These are phyloP conservation scores for Musa itinerans DNA, from an alignment of 176 grass and related monocot genomes.

Conservation along the genomic window DNA sequence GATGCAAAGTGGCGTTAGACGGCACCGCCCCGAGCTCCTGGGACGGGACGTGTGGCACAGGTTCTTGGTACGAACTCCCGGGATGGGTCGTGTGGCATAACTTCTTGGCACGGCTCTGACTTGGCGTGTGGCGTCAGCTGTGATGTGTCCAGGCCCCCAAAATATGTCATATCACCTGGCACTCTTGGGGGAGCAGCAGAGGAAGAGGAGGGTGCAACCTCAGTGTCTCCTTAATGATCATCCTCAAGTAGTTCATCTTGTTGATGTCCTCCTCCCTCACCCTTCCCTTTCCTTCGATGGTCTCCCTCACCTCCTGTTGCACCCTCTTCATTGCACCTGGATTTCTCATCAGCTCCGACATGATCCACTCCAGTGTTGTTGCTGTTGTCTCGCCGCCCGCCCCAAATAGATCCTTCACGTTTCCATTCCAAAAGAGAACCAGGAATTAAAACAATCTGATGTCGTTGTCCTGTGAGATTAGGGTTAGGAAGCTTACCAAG, in stretches of 20 bases:
- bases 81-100: too few species aligned
- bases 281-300: neutral
- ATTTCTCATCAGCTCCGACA: conserved; percentile 27
- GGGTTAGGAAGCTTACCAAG: neutral
- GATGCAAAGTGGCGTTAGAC: too few species aligned
- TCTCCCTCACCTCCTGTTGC: conserved; percentile 4
- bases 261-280: conserved; percentile 11
- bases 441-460: neutral
- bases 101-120: too few species aligned
- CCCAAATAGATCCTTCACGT: conserved; percentile 25
- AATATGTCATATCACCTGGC: too few species aligned
- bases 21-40: too few species aligned
- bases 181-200: neutral
- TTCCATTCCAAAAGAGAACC: neutral
- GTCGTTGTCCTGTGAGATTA: neutral
- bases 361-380: conserved; percentile 19
- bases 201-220: conserved; percentile 27
- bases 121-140: too few species aligned
- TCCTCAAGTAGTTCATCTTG: neutral
- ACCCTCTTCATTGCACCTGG: conserved; percentile 16
- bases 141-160: too few species aligned
- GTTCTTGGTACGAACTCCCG: too few species aligned
- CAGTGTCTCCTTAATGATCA: conserved; percentile 1
- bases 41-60: too few species aligned
- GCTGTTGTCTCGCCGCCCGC: conserved; percentile 19